Base-by-base conservation (phyloP, 129 eudicot genomes). In the Smallanthus sonchifolius region DNA sequence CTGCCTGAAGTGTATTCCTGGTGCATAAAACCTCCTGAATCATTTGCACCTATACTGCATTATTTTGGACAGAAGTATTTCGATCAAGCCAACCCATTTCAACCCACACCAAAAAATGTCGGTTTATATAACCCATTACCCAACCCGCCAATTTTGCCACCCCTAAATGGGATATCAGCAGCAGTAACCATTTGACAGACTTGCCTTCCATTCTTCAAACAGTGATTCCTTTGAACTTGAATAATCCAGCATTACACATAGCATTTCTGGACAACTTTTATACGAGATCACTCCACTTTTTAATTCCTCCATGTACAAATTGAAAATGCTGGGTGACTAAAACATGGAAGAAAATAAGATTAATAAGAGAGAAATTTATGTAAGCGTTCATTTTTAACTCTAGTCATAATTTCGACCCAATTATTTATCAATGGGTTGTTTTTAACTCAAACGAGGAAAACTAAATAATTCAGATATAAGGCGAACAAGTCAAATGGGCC, bases 161-260 rank as follows among this genome's bases (percentile, higher is more conserved):
- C 32, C 43, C 36, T 42, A 47, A 13, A n/a, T 65, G 20, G 19
- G 10, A 57, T 61, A 34, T 59, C 65, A 11, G 51, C 62, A 52
- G 14, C 60, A 49, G 28, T 14, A 24, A 20, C 69, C 28, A 44
- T 16, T 44, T 11, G 40, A 52, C 2, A 10, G 49, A 20, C 68
- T 44, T 67, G 85, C 98, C 96, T 89, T 95, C 88, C 84, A 89
- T 63, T 81, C 85, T 54, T 82, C 90, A 77, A 87, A 89, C 64
- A 78, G 78, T 30, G 83, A 16, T 13, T 84, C 68, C 74, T 68
- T 79, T 34, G 88, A 80, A 73, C 73, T 81, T 60, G 95, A 82
- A 77, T 60, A 91, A 51, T 95, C 96, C 73, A 95, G 73, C 73
- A 91, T 57, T 77, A 91, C 79, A 69, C 77, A 59, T 68, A 91